Conservation (phyloP, 768 basidiomycete genomes). For the Panaeolus papilionaceus region DNA sequence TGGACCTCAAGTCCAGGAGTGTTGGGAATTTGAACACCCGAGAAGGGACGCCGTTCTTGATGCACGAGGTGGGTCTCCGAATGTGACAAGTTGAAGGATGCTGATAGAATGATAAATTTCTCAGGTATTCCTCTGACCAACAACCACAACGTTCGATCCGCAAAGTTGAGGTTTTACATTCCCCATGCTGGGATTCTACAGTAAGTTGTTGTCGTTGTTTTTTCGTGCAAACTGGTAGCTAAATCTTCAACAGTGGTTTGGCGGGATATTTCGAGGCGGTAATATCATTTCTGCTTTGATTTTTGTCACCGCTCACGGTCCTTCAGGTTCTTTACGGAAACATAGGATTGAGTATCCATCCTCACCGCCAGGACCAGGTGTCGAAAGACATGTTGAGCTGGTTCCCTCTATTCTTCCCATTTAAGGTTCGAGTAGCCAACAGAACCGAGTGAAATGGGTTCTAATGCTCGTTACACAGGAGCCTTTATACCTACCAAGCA, state of each 20-base stretch:
- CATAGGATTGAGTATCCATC: conserved; percentile 93
- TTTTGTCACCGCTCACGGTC: neutral
- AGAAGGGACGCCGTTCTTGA: conserved; percentile 80
- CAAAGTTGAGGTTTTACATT: conserved; percentile 87
- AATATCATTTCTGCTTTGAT: conserved; percentile 20
- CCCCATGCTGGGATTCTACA: conserved; percentile 94
- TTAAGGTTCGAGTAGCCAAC: conserved; percentile 65
- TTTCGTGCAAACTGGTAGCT: neutral
- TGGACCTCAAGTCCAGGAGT: conserved; percentile 88
- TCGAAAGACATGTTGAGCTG: conserved; percentile 99
- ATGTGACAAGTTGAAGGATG: conserved; percentile 23
- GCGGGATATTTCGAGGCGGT: conserved; percentile 97
- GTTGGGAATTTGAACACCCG: conserved; percentile 98
- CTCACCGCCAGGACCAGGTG: conserved; percentile 81
- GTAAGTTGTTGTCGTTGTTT: conserved; percentile 36
- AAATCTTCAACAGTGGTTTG: conserved; percentile 60
- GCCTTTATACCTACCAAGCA: conserved; percentile 90
- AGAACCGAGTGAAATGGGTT: neutral
- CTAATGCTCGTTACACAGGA: conserved; percentile 56
- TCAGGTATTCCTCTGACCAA: conserved; percentile 92
- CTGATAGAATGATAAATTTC: conserved; percentile 14
- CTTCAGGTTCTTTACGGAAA: conserved; percentile 77
- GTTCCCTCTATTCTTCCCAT: conserved; percentile 98
- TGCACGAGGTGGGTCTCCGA: conserved; percentile 55
- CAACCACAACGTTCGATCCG: conserved; percentile 91